These are phyloP conservation scores for Chimonanthus salicifolius DNA, from an alignment of 164 flowering plant species.

Conservation along the genomic window DNA sequence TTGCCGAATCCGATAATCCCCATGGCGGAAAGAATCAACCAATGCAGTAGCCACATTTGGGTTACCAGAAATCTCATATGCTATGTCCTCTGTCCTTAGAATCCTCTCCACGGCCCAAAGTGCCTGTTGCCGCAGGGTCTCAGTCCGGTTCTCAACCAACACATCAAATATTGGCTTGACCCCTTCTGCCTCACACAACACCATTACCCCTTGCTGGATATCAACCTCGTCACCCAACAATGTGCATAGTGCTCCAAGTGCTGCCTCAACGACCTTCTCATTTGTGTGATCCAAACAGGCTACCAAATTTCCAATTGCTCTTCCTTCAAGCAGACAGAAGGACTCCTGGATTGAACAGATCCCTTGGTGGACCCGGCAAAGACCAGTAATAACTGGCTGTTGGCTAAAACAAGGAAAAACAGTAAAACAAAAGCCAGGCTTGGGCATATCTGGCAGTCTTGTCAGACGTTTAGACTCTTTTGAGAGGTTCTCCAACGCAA, in stretches of 20 bases:
- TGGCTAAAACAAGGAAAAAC: constrained; percentile 71
- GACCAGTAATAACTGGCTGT: constrained; percentile 54
- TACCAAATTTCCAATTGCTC: constrained; percentile 62
- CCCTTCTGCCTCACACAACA: constrained; percentile 49
- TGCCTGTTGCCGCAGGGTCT: constrained; percentile 25
- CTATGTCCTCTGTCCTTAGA: constrained; percentile 28
- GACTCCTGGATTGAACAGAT: constrained; percentile 62
- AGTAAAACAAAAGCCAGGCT: constrained; percentile 54
- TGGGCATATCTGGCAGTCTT: constrained; percentile 52
- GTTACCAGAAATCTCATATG: constrained; percentile 34
- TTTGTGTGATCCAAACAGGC: constrained; percentile 80
- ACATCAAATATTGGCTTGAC: constrained; percentile 31
- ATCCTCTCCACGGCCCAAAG: constrained; percentile 32
- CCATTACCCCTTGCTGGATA: constrained; percentile 57
- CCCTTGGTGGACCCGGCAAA: constrained; percentile 72
- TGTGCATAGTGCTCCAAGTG: constrained; percentile 81
- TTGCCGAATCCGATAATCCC: constrained; percentile 72
- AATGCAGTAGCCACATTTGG: constrained; percentile 79
- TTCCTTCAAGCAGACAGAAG: constrained; percentile 81
- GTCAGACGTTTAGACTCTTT: constrained; percentile 63
- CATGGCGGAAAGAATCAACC: constrained; percentile 90
- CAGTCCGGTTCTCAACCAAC: constrained; percentile 29
- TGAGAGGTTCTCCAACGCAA: constrained; percentile 78
- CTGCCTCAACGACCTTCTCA: constrained; percentile 78
- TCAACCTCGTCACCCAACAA: constrained; percentile 78